A percentile compares a stretch with the other conserved stretches of the same genome.
Evolutionary conservation across 352 stramenopile genomes (phyloP).

Genomic region (Stramenopiles sp.): DNA sequence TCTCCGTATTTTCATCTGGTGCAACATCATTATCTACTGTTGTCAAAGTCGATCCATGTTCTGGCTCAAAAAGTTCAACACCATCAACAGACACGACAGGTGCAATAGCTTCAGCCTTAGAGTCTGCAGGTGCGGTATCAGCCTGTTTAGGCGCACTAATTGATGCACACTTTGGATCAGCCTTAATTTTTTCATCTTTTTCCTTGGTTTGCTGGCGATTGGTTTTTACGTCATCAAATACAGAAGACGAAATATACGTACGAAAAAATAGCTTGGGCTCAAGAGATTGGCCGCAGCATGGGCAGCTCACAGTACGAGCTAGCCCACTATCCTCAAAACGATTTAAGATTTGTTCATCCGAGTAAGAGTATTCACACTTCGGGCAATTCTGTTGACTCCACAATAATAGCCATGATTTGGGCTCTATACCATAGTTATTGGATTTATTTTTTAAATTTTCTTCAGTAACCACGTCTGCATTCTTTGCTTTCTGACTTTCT

Average conservation of each 20-base stretch:
- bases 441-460: neutral
- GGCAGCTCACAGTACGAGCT: conserved; percentile 6
- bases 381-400: conserved; percentile 1
- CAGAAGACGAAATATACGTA: neutral
- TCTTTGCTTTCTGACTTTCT: neutral
- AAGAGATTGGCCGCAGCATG: neutral
- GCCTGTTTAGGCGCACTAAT: too few relatives aligned
- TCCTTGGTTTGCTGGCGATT: neutral
- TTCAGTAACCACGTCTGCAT: neutral
- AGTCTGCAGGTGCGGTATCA: too few relatives aligned
- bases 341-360: conserved; percentile 6
- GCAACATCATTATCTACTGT: neutral
- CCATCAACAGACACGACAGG: neutral
- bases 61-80: too few relatives aligned
- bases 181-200: neutral
- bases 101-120: too few relatives aligned
- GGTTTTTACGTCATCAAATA: neutral
- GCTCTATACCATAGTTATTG: neutral
- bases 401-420: neutral
- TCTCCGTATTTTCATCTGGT: neutral
- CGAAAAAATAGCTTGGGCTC: neutral
- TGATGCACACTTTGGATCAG: too few relatives aligned
- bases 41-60: too few relatives aligned
- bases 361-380: neutral
- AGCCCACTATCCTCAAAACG: conserved; percentile 6